A percentile compares a stretch with the other conserved stretches of the same genome.
These are phyloP conservation scores for Venturia oleaginea DNA, from an alignment of 2,329 filamentous ascomycete genomes.

Conservation along the genomic window DNA sequence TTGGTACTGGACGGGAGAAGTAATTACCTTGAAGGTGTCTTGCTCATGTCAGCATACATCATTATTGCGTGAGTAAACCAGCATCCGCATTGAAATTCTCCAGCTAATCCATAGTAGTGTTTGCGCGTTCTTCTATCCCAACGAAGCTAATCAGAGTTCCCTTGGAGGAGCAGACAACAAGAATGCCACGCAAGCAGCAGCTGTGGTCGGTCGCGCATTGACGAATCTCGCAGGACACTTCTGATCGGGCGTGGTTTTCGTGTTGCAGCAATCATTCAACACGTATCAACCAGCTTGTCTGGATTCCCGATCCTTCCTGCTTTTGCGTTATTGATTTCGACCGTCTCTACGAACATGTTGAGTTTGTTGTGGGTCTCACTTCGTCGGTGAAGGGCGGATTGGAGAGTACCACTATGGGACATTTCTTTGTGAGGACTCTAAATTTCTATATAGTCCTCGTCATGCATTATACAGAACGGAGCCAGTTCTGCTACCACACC, in stretches of 20 bases:
- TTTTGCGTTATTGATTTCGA: neutral
- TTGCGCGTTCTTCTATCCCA: constrained; percentile 42
- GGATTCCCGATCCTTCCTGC: too few relatives aligned
- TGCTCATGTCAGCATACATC: constrained; percentile 67
- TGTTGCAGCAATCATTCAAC: neutral
- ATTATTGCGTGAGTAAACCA: constrained; percentile 56
- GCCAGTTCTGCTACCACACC: too few relatives aligned
- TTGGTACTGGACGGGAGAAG: constrained; percentile 74
- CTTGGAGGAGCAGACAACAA: constrained; percentile 28
- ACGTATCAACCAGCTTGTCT: neutral
- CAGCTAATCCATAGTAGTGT: constrained; percentile 20
- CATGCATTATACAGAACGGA: neutral
- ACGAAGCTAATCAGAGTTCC: constrained; percentile 31
- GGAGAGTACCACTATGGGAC: neutral
- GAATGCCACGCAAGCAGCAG: neutral
- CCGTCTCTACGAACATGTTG: neutral
- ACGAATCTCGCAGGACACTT: neutral
- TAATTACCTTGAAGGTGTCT: constrained; percentile 70
- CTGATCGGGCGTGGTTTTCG: neutral
- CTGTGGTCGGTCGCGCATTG: neutral
- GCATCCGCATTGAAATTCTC: neutral
- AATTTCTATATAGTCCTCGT: neutral
- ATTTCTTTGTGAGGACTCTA: neutral
- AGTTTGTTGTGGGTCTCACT: neutral
- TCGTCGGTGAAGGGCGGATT: neutral